phyloP scores from a whole-genome alignment of 805 yeast genomes.

The Candida succiphila region DNA sequence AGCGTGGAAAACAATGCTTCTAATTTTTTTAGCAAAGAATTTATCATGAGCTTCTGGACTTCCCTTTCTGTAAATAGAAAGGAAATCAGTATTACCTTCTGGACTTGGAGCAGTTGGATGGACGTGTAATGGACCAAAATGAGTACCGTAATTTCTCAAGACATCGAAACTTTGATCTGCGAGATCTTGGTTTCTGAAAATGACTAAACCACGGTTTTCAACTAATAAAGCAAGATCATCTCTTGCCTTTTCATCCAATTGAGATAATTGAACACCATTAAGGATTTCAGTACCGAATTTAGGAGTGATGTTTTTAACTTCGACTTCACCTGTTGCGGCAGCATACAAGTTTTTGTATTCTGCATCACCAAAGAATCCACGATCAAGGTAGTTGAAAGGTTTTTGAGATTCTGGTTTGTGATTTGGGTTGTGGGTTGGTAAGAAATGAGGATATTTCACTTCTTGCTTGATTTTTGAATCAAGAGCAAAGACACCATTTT shows the following conservation, averaged over 20 bases:
- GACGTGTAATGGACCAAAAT: constrained; percentile 57
- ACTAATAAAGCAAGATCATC: constrained; percentile 56
- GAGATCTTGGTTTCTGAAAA: constrained; percentile 52
- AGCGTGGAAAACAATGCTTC: constrained; percentile 47
- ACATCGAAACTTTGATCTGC: constrained; percentile 21
- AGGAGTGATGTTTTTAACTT: constrained; percentile 41
- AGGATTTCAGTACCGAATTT: constrained; percentile 54
- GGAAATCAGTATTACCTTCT: constrained; percentile 41
- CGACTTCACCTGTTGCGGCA: constrained; percentile 12
- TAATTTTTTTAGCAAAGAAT: constrained; percentile 21
- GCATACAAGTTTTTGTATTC: constrained; percentile 33
- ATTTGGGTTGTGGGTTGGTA: constrained; percentile 64
- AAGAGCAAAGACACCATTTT: constrained; percentile 36
- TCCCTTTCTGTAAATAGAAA: constrained; percentile 40
- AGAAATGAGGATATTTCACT: constrained; percentile 40
- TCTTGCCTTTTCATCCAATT: constrained; percentile 37
- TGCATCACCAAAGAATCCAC: constrained; percentile 47
- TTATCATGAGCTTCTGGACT: constrained; percentile 24
- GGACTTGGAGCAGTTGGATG: constrained; percentile 71
- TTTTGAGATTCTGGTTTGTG: constrained; percentile 39
- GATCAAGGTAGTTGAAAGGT: constrained; percentile 43
- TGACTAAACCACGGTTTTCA: constrained; percentile 56
- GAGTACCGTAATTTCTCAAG: constrained; percentile 34
- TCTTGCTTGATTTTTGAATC: constrained; percentile 28
- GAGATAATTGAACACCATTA: constrained; percentile 41